These are phyloP conservation scores for Tolypocladium ovalisporum DNA, from an alignment of 2,329 filamentous ascomycete genomes.

Conservation along the genomic window DNA sequence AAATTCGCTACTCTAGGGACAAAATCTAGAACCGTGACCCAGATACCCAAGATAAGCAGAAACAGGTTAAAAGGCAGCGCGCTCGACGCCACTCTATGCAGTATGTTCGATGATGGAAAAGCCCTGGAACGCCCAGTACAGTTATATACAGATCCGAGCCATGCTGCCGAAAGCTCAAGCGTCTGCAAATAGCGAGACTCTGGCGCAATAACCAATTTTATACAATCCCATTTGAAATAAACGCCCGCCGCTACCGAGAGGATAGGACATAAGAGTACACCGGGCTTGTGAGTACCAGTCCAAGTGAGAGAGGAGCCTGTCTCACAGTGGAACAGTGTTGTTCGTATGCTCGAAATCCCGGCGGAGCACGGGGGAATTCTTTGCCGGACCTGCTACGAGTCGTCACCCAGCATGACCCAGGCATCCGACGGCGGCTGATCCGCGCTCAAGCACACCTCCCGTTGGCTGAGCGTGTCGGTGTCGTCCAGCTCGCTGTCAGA, in stretches of 20 bases:
- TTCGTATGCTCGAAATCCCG: slow-evolving; percentile 13
- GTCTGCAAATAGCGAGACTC: neutral
- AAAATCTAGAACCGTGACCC: neutral
- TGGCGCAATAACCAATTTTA: neutral
- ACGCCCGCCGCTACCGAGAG: neutral
- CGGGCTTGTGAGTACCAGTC: slow-evolving; percentile 25
- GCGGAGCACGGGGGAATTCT: slow-evolving; percentile 16
- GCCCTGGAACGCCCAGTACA: neutral
- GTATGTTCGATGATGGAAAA: neutral
- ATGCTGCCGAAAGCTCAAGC: neutral
- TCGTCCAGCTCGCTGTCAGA: slow-evolving; percentile 24
- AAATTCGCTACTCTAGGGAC: neutral
- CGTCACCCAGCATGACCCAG: slow-evolving; percentile 34
- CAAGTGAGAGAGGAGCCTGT: slow-evolving; percentile 9
- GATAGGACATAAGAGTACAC: slow-evolving; percentile 1
- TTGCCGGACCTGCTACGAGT: slow-evolving; percentile 33
- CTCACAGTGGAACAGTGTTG: neutral
- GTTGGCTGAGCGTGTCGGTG: slow-evolving; percentile 16
- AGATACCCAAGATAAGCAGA: neutral
- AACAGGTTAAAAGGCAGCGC: neutral
- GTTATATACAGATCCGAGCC: neutral
- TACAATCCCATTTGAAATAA: no score
- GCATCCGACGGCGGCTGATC: slow-evolving; percentile 18
- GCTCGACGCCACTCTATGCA: neutral
- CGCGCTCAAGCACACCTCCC: slow-evolving; percentile 17